These are phyloP conservation scores for Fusarium duplospermum DNA, from an alignment of 2,329 filamentous ascomycete genomes.

Conservation along the genomic window DNA sequence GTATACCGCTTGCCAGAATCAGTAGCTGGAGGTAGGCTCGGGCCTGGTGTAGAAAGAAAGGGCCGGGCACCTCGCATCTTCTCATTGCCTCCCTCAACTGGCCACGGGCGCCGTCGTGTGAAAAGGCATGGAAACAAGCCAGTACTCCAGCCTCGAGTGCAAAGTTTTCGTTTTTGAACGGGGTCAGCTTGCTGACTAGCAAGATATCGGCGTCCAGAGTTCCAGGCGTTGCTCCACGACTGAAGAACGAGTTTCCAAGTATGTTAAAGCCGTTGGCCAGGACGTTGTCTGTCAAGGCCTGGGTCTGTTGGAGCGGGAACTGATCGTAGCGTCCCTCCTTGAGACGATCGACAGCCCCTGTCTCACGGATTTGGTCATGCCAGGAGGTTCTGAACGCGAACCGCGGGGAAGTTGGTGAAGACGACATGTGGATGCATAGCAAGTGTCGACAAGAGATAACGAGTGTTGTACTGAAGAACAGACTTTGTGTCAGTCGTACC, in stretches of 20 bases:
- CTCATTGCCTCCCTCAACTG: conserved; percentile 5
- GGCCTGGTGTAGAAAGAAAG: conserved; percentile 7
- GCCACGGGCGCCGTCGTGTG: neutral
- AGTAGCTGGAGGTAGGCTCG: conserved; percentile 25
- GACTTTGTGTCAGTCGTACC: neutral
- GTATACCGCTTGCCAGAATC: conserved; percentile 6
- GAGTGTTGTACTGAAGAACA: neutral
- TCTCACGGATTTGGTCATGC: conserved; percentile 20
- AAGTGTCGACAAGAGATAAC: neutral
- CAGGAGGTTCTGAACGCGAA: conserved; percentile 7
- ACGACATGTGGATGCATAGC: conserved; percentile 18
- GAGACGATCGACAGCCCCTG: conserved; percentile 15
- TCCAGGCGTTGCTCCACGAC: conserved; percentile 9
- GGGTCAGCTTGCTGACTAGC: conserved; percentile 2
- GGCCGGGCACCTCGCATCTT: neutral
- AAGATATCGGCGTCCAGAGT: conserved; percentile 13
- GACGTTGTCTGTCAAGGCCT: conserved; percentile 8
- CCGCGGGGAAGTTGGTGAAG: conserved; percentile 16
- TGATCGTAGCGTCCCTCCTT: conserved; percentile 10
- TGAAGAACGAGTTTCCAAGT: conserved; percentile 1
- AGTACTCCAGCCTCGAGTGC: conserved; percentile 13
- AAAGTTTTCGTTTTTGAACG: conserved; percentile 10
- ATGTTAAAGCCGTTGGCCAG: neutral
- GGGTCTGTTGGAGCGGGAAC: conserved; percentile 17
- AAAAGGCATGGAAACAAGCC: conserved; percentile 21